Percentiles rank a stretch among this genome's conserved stretches.
Evolutionary conservation across 2,329 filamentous ascomycete genomes (phyloP).

Genomic region (Aureobasidium sp.): DNA sequence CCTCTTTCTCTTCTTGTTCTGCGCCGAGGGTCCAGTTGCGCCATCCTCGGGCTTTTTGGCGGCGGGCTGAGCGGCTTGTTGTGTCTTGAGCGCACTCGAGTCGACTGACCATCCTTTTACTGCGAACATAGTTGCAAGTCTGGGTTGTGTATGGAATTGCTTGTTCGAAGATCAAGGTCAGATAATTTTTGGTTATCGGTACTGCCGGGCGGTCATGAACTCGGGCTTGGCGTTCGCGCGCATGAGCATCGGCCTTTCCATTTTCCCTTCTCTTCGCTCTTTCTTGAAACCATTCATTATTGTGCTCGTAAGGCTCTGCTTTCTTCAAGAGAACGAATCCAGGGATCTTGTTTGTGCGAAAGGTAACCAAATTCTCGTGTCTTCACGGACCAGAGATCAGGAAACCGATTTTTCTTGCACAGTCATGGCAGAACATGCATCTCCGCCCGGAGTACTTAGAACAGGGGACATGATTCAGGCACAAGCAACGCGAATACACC

Average conservation of each 20-base stretch:
- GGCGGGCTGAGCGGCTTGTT: conserved; percentile 42
- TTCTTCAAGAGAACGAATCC: no score
- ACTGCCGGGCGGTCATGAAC: not conserved
- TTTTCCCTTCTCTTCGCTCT: not conserved
- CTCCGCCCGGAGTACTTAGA: not conserved
- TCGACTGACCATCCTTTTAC: conserved; percentile 88
- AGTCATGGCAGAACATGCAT: not conserved
- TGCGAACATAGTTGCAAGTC: conserved; percentile 61
- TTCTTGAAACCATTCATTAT: not conserved
- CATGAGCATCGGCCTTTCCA: not conserved
- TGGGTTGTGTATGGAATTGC: not conserved
- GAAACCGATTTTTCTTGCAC: not conserved
- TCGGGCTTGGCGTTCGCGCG: not conserved
- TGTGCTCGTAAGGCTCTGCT: no score
- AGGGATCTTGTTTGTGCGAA: no score
- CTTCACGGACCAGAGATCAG: no score
- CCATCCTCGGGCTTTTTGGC: conserved; percentile 17
- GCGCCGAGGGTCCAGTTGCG: not conserved
- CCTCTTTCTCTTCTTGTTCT: conserved; percentile 47
- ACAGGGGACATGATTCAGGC: not conserved
- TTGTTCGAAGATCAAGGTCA: not conserved
- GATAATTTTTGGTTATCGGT: conserved; percentile 8
- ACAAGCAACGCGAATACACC: not conserved
- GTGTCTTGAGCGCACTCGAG: conserved; percentile 60
- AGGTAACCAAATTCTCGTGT: no score